Percentiles rank a stretch among this genome's conserved stretches.
Conservation (phyloP, 352 stramenopile genomes). For the Globisporangium echinulatum region DNA sequence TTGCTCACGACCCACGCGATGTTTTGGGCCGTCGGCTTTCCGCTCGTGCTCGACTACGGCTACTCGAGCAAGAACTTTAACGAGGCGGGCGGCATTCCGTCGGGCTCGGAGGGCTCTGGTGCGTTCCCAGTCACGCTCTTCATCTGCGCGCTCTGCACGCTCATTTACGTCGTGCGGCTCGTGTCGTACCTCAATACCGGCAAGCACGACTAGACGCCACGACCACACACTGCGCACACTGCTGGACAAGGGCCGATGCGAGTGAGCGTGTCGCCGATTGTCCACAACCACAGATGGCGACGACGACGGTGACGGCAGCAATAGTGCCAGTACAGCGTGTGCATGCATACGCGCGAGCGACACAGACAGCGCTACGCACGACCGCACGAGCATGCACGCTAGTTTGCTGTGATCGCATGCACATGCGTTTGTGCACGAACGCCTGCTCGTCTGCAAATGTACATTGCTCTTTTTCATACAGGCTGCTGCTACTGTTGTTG, state of each 20-base stretch:
- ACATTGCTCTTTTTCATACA: not conserved
- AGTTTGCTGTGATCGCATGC: no score
- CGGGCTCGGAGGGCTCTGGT: constrained; percentile 66
- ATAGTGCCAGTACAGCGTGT: not conserved
- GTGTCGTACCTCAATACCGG: constrained; percentile 45
- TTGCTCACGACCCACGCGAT: constrained; percentile 70
- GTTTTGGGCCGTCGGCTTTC: constrained; percentile 82
- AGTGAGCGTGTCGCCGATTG: no score
- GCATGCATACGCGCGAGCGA: not conserved
- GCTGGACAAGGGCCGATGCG: not conserved
- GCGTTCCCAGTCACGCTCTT: constrained; percentile 80
- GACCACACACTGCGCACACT: not conserved
- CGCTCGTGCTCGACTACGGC: constrained; percentile 67
- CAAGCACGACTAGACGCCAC: constrained; percentile 16
- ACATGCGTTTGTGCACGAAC: no score
- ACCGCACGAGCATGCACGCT: no score
- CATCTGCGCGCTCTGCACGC: constrained; percentile 63
- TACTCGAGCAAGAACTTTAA: constrained; percentile 77
- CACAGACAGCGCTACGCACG: not conserved
- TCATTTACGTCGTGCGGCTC: constrained; percentile 53
- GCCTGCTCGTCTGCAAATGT: not conserved
- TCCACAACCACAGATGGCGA: no score
- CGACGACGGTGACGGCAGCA: no score
- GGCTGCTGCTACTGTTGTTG: no score
- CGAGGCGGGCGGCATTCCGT: constrained; percentile 65